phyloP scores from a whole-genome alignment of 179 eudicot species.

The Dionaea muscipula region DNA sequence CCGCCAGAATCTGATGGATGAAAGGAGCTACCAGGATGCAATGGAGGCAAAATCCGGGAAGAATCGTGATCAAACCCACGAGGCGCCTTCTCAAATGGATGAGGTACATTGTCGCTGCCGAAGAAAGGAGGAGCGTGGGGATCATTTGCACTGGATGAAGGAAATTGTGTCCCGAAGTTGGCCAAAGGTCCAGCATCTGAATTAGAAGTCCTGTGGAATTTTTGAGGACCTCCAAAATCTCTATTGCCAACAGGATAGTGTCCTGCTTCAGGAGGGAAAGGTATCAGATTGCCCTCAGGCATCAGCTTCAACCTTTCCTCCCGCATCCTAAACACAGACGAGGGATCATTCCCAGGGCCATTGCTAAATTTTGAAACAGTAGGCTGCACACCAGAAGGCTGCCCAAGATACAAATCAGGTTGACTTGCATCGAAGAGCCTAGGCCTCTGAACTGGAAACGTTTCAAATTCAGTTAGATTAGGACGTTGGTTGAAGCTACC shows the following conservation, averaged over 20 bases:
- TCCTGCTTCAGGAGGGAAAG: slow-evolving; percentile 23
- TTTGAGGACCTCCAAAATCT: slow-evolving; percentile 33
- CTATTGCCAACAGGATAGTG: slow-evolving; percentile 22
- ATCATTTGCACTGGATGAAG: slow-evolving; percentile 31
- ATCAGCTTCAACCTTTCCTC: slow-evolving; percentile 39
- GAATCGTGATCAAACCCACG: slow-evolving; percentile 29
- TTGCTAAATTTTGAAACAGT: slow-evolving; percentile 24
- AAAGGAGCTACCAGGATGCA: slow-evolving; percentile 18
- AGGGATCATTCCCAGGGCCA: slow-evolving; percentile 23
- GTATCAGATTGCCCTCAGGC: slow-evolving; percentile 34
- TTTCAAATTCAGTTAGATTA: slow-evolving; percentile 28
- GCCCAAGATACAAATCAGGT: slow-evolving; percentile 9
- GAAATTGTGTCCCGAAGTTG: slow-evolving; percentile 23
- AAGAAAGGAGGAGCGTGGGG: slow-evolving; percentile 25
- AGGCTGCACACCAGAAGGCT: slow-evolving; percentile 25
- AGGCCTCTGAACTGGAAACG: slow-evolving; percentile 28
- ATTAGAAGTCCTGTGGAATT: slow-evolving; percentile 38
- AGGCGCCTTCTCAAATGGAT: slow-evolving; percentile 35
- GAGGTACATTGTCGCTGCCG: slow-evolving; percentile 29
- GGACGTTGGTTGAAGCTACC: slow-evolving; percentile 24
- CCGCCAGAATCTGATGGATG: slow-evolving; percentile 29
- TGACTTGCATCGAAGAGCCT: slow-evolving; percentile 38
- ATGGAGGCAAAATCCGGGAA: slow-evolving; percentile 40
- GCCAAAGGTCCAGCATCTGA: slow-evolving; percentile 29
- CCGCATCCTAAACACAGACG: slow-evolving; percentile 26